A percentile compares a stretch with the other conserved stretches of the same genome.
Conservation (phyloP, 129 eudicot genomes). For the Flaveria linearis region DNA sequence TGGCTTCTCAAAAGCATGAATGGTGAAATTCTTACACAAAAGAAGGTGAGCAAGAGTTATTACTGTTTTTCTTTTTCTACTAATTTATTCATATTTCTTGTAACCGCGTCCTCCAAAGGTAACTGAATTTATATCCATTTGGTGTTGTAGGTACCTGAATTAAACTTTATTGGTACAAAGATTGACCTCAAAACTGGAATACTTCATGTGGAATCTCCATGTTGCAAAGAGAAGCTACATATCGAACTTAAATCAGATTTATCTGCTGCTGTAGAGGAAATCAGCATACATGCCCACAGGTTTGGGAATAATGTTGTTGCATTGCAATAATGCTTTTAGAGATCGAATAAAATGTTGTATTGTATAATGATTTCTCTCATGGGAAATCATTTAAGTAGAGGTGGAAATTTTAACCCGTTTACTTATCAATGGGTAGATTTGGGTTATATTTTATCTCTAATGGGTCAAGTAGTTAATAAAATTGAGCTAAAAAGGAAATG, state of each 20-base stretch:
- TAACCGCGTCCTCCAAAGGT: background rate
- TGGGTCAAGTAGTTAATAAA: background rate
- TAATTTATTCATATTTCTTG: background rate
- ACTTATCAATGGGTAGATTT: background rate
- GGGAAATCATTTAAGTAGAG: too few relatives aligned
- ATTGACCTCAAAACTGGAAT: slow-evolving; percentile 71
- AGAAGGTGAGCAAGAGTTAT: slow-evolving; percentile 54
- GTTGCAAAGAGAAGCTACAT: slow-evolving; percentile 68
- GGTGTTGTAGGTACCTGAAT: slow-evolving; percentile 73
- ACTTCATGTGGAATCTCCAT: slow-evolving; percentile 70
- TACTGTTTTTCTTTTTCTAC: slow-evolving; percentile 12
- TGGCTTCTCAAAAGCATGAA: slow-evolving; percentile 86
- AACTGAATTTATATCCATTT: slow-evolving; percentile 16
- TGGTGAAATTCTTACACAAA: slow-evolving; percentile 93
- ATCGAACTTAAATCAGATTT: slow-evolving; percentile 51
- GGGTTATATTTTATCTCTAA: background rate
- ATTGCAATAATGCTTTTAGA: background rate
- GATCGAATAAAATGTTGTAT: background rate
- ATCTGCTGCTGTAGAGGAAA: slow-evolving; percentile 46
- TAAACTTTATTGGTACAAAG: slow-evolving; percentile 65
- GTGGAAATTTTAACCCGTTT: too few relatives aligned
- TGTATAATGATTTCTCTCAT: too few relatives aligned
- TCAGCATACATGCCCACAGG: slow-evolving; percentile 75
- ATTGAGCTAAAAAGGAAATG: background rate
- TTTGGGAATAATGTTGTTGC: slow-evolving; percentile 17